phyloP scores from a whole-genome alignment of 805 yeast species.

The Saccharomycopsis malanga region DNA sequence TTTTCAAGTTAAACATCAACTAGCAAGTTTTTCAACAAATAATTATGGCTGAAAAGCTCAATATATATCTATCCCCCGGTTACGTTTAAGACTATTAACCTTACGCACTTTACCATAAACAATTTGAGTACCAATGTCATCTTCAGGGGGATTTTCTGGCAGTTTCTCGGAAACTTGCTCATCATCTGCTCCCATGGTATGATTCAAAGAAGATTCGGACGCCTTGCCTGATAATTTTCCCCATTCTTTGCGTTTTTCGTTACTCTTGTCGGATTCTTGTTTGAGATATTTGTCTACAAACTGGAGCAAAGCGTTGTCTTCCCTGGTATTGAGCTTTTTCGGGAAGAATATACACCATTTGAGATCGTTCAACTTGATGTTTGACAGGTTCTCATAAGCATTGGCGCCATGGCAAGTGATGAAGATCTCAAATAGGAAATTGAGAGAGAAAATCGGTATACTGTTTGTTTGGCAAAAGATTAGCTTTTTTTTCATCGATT shows the following conservation, averaged over 20 bases:
- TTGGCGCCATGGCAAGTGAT: constrained; percentile 28
- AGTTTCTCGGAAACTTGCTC: background rate
- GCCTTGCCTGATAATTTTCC: constrained; percentile 20
- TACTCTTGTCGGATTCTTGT: background rate
- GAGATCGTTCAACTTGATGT: constrained; percentile 32
- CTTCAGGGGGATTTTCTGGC: constrained; percentile 3
- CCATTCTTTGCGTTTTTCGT: background rate
- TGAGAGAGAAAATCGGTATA: constrained; percentile 51
- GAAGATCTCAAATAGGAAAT: constrained; percentile 47
- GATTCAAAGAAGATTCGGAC: constrained; percentile 16
- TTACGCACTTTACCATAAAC: constrained; percentile 6
- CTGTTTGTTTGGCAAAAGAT: constrained; percentile 51
- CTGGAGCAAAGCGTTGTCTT: constrained; percentile 1
- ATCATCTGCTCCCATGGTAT: background rate
- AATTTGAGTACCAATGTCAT: constrained; percentile 11
- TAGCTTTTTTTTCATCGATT: constrained; percentile 47
- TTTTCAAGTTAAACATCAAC: background rate
- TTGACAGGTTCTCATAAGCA: background rate
- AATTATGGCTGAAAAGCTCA: no score
- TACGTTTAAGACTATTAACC: background rate
- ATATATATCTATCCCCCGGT: background rate
- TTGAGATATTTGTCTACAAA: background rate
- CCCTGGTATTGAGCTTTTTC: constrained; percentile 12
- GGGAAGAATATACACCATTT: constrained; percentile 56
- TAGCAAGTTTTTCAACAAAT: no score